A percentile compares a stretch with the other conserved stretches of the same genome.
phyloP scores from a whole-genome alignment of 352 stramenopile species.

The Achlya hypogyna region DNA sequence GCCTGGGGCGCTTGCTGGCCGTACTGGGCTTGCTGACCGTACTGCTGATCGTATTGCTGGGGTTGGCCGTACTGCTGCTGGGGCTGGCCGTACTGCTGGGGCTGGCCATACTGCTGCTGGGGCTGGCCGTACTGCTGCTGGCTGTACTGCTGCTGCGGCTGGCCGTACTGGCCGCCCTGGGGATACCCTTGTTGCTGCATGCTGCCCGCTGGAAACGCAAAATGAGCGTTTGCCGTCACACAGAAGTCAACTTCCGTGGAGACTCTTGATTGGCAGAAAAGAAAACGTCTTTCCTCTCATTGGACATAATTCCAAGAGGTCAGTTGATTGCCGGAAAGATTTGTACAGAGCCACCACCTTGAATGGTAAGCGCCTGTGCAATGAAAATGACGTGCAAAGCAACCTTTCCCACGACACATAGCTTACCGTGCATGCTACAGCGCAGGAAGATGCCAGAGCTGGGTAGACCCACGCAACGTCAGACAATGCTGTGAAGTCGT shows the following conservation, averaged over 20 bases:
- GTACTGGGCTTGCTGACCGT: slow-evolving; percentile 19
- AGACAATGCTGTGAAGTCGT: too few relatives aligned
- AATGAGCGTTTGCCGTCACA: slow-evolving; percentile 4
- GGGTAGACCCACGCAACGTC: too few relatives aligned
- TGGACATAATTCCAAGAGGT: neutral
- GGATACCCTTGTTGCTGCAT: slow-evolving; percentile 1
- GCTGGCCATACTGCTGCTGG: slow-evolving; percentile 27
- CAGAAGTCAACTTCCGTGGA: slow-evolving; percentile 8
- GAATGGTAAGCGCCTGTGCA: too few relatives aligned
- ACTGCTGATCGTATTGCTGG: slow-evolving; percentile 9
- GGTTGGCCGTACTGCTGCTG: slow-evolving; percentile 22
- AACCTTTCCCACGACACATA: too few relatives aligned
- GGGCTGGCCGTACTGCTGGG: slow-evolving; percentile 29
- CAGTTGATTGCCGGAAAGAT: neutral
- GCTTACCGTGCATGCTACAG: too few relatives aligned
- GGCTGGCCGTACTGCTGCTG: slow-evolving; percentile 37
- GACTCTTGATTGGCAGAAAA: neutral
- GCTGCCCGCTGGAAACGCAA: neutral
- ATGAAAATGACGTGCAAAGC: too few relatives aligned
- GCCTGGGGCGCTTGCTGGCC: slow-evolving; percentile 17
- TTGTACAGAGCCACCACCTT: too few relatives aligned
- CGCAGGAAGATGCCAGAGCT: too few relatives aligned
- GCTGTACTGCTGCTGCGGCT: slow-evolving; percentile 41
- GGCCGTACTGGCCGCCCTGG: slow-evolving; percentile 29
- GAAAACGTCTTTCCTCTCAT: neutral